Evolutionary conservation across 2,329 filamentous ascomycete species (phyloP), one percentile per base, ranked within the genome.

Genomic region (Rhynchosporium agropyri): DNA sequence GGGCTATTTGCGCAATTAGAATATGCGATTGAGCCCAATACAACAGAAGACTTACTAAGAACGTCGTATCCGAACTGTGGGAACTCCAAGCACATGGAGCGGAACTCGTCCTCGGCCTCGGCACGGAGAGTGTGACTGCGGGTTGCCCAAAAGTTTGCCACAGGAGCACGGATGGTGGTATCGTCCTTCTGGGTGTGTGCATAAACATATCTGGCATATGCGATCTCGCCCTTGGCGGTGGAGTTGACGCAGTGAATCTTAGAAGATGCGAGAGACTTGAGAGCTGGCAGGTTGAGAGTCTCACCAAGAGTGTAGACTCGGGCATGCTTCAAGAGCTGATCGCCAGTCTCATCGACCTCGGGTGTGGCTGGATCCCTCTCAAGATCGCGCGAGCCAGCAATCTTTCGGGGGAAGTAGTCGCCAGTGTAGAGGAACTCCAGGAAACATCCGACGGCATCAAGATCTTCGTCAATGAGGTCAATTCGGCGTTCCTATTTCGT

Each of bases 1-100:
- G 84, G 15, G 84, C 84, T 87, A 71, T 50, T 31, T 20, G 45
- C 8, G 8, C 6, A 15, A n/a, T 73, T 67, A 72, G 59, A 43
- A 54, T 13, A 20, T n/a, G 13, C 2, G 9, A 15, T 12, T 3
- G 43, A 20, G 29, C 43, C 10, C 29, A 46, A 20, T 31, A 45
- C 51, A 38, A 38, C 36, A 33, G 9, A 31, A 29, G 60, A 79
- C 83, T 69, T 80, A 91, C 86, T 92, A 64, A 97, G 84, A 61
- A 98, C 90, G 76, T 97, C 93, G 79, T 93, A 97, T 73, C 90
- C 90, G 74, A 97, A 97, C 74, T 96, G 89, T 20, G 93, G 93
- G 74, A 88, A 92, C 78, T 97, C 90, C 75, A 97, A 79, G 78
- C 93, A 97, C 77, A 97, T 85, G 51, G 83, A 77, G 75, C 88